Percentiles rank a stretch among this genome's conserved stretches.
phyloP scores from a whole-genome alignment of 164 flowering plant genomes.

The Taxillus chinensis region DNA sequence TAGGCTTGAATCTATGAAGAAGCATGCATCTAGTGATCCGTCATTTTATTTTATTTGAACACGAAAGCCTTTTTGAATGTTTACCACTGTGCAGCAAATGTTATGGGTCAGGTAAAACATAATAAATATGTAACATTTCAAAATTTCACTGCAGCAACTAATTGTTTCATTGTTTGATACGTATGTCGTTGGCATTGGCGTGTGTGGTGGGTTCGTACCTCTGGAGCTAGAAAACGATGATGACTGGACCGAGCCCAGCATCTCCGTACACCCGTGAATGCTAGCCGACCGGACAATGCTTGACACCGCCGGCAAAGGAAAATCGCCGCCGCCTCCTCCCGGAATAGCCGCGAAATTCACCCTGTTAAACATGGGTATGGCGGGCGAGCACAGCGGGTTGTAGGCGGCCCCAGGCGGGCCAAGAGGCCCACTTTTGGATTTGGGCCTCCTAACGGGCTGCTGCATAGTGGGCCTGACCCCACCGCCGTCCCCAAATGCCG shows the following conservation, averaged over 20 bases:
- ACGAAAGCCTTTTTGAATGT: no score
- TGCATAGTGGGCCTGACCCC: constrained; percentile 24
- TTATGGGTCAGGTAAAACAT: no score
- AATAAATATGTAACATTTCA: no score
- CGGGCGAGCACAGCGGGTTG: constrained; percentile 57
- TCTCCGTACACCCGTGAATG: neutral
- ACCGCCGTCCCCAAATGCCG: constrained; percentile 48
- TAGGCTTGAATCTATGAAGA: no score
- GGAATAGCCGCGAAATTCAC: constrained; percentile 38
- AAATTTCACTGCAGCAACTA: no score
- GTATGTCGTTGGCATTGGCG: no score
- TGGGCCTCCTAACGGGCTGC: constrained; percentile 56
- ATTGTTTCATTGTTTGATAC: no score
- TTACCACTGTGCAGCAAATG: no score
- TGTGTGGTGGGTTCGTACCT: no score
- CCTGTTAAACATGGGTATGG: constrained; percentile 40
- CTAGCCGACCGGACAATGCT: constrained; percentile 42
- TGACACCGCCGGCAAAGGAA: constrained; percentile 31
- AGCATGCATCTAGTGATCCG: no score
- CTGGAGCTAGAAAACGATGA: neutral
- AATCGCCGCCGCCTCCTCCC: constrained; percentile 19
- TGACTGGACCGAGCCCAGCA: neutral
- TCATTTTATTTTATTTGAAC: no score
- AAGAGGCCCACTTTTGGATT: constrained; percentile 91
- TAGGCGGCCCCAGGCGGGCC: constrained; percentile 69